Conservation (phyloP, 2,329 filamentous ascomycete genomes). For the Reticulascus tulasneorum region DNA sequence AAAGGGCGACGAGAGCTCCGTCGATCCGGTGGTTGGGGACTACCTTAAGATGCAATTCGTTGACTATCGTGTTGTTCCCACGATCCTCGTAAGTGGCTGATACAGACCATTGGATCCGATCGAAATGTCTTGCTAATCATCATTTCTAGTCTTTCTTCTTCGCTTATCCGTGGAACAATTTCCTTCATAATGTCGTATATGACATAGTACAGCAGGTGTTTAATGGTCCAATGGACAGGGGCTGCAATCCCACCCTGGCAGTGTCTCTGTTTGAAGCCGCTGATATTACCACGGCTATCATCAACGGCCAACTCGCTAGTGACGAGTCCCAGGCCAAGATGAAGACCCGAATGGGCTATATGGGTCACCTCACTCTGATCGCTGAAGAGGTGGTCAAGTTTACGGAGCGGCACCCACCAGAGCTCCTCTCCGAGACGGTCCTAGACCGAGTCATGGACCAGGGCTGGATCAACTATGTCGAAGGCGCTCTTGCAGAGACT, state of each 20-base stretch:
- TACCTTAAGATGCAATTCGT: conserved; percentile 96
- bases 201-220: conserved; percentile 99
- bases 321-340: conserved; percentile 80
- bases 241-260: conserved; percentile 84
- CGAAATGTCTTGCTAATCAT: not conserved
- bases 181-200: conserved; percentile 97
- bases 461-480: conserved; percentile 92
- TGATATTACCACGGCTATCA: conserved; percentile 84
- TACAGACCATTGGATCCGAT: no score
- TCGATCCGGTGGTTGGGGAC: conserved; percentile 82
- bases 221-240: conserved; percentile 95
- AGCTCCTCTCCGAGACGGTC: conserved; percentile 78
- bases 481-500: conserved; percentile 88
- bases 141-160: conserved; percentile 86
- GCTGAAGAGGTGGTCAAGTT: conserved; percentile 99
- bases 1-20: conserved; percentile 12
- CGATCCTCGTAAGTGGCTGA: conserved; percentile 70
- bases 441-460: conserved; percentile 84
- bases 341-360: conserved; percentile 93
- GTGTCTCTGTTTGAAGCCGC: conserved; percentile 91
- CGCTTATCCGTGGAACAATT: conserved; percentile 98
- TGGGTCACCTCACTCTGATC: conserved; percentile 95
- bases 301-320: conserved; percentile 82
- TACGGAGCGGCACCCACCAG: conserved; percentile 86
- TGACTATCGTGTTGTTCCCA: conserved; percentile 88